A percentile compares a stretch with the other conserved stretches of the same genome.
These are phyloP conservation scores for Petunia axillaris DNA, from an alignment of 257 asterid genomes.

Conservation along the genomic window DNA sequence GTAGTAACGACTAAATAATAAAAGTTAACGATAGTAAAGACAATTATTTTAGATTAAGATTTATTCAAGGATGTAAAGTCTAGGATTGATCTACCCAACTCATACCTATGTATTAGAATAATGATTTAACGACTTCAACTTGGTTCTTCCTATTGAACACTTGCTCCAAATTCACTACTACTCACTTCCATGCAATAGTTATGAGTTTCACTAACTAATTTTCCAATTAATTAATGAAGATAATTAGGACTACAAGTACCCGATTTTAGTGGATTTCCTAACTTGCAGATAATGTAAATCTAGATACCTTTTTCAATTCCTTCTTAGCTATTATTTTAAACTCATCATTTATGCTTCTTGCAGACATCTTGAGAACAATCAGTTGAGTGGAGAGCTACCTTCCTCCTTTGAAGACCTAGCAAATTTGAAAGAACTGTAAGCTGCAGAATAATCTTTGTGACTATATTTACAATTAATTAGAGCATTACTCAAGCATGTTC, in stretches of 20 bases:
- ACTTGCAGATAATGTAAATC: conserved; percentile 69
- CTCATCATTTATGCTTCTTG: conserved; percentile 34
- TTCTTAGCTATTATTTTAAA: conserved; percentile 1
- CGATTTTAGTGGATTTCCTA: conserved; percentile 86
- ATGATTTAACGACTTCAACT: too few relatives aligned
- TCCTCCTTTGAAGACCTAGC: conserved; percentile 61
- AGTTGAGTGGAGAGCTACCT: conserved; percentile 77
- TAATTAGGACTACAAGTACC: conserved; percentile 37
- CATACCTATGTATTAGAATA: too few relatives aligned
- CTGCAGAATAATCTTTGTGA: background rate
- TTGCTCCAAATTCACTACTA: too few relatives aligned
- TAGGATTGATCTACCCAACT: too few relatives aligned
- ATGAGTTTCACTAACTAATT: too few relatives aligned
- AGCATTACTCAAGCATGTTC: background rate
- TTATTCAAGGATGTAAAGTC: too few relatives aligned
- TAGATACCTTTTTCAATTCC: conserved; percentile 18
- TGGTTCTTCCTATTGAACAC: too few relatives aligned
- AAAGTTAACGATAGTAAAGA: too few relatives aligned
- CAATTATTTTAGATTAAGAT: too few relatives aligned
- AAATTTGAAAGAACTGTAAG: conserved; percentile 89
- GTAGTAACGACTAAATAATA: too few relatives aligned
- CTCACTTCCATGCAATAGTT: too few relatives aligned
- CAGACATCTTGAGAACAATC: conserved; percentile 90
- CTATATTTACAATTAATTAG: background rate
- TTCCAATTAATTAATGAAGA: too few relatives aligned